These are phyloP conservation scores for Euphorbia celastroides DNA, from an alignment of 441 rosid genomes.

Conservation along the genomic window DNA sequence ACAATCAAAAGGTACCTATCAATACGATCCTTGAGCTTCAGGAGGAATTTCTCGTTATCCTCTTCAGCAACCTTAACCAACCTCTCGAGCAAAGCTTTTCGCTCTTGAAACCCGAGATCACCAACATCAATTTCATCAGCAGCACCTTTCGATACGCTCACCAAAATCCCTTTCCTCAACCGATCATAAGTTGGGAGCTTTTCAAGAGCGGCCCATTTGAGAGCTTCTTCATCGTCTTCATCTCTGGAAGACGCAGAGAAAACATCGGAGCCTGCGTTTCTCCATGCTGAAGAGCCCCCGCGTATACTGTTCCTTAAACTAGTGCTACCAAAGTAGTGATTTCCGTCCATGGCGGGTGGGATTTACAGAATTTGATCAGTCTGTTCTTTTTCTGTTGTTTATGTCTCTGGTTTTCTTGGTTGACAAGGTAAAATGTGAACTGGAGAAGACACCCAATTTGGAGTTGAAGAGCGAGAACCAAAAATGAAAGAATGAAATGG, in stretches of 20 bases:
- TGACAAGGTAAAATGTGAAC: neutral
- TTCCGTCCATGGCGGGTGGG: constrained; percentile 10
- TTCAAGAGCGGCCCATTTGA: constrained; percentile 68
- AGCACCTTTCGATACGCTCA: constrained; percentile 27
- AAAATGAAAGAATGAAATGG: neutral
- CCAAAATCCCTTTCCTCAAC: constrained; percentile 54
- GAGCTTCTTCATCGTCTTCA: constrained; percentile 68
- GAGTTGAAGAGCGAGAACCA: neutral
- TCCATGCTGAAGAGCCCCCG: constrained; percentile 34
- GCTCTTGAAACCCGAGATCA: constrained; percentile 47
- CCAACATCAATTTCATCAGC: constrained; percentile 38
- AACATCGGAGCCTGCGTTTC: constrained; percentile 20
- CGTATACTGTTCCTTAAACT: constrained; percentile 33
- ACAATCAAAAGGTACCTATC: constrained; percentile 33
- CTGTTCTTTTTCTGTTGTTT: no score
- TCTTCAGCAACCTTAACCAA: constrained; percentile 55
- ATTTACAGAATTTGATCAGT: neutral
- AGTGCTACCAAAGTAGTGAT: constrained; percentile 21
- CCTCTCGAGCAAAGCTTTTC: constrained; percentile 41
- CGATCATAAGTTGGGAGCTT: constrained; percentile 62
- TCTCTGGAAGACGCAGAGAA: constrained; percentile 46
- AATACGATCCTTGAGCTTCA: constrained; percentile 61
- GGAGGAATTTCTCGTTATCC: constrained; percentile 59
- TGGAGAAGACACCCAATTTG: neutral
- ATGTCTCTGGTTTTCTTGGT: neutral